Conservation (phyloP, 176 grass and related monocot genomes). For the Tillandsia fasciculata region DNA sequence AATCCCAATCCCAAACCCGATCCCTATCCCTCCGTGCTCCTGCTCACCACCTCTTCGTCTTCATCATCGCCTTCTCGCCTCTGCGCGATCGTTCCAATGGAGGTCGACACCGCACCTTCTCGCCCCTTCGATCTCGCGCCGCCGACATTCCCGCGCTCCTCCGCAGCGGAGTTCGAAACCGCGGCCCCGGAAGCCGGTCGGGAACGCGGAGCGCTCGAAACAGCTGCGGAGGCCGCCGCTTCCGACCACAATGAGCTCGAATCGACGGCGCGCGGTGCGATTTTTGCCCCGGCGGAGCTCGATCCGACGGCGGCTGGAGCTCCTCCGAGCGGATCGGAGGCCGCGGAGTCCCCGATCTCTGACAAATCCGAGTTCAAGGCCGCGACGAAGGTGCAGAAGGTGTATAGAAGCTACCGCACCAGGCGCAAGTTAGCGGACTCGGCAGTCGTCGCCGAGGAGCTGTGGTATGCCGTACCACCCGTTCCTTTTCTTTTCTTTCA, state of each 20-base stretch:
- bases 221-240: not conserved
- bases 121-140: not conserved
- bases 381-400: slow-evolving; percentile 86
- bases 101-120: not conserved
- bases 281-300: not conserved
- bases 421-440: slow-evolving; percentile 82
- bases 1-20: not conserved
- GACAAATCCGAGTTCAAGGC: slow-evolving; percentile 27
- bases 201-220: not conserved
- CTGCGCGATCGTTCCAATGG: not conserved
- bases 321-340: not conserved
- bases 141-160: not conserved
- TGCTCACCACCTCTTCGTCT: not conserved
- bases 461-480: slow-evolving; percentile 39
- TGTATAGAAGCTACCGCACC: slow-evolving; percentile 92
- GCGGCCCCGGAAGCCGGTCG: not conserved
- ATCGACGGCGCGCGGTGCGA: not conserved
- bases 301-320: not conserved
- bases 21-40: not conserved
- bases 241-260: not conserved
- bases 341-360: not conserved
- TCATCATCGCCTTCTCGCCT: not conserved
- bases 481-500: not conserved
- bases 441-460: slow-evolving; percentile 93
- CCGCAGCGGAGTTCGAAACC: not conserved